Conservation (phyloP, 805 yeast species). For the Millerozyma acaciae region DNA sequence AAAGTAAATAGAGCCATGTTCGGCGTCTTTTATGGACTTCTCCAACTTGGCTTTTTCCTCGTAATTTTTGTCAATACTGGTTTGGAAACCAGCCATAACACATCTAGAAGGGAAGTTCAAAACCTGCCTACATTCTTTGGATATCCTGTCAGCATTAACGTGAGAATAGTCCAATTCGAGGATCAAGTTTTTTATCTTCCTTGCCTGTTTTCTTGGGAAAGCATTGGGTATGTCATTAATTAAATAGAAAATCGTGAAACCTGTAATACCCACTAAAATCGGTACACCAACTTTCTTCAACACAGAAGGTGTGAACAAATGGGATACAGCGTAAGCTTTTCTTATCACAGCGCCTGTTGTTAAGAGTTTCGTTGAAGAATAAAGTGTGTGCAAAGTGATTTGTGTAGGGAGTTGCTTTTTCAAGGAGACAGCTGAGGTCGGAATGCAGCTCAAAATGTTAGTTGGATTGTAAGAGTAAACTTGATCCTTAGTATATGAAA, state of each 20-base stretch:
- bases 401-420: constrained; percentile 33
- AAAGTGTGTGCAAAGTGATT: constrained; percentile 37
- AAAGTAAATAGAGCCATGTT: constrained; percentile 54
- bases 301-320: constrained; percentile 33
- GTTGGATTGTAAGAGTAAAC: constrained; percentile 32
- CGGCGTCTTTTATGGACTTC: constrained; percentile 50
- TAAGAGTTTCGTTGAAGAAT: constrained; percentile 36
- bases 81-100: constrained; percentile 66
- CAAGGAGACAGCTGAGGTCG: constrained; percentile 27
- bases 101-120: constrained; percentile 79
- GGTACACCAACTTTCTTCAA: constrained; percentile 54
- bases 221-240: constrained; percentile 85
- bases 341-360: constrained; percentile 41
- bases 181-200: constrained; percentile 62
- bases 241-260: constrained; percentile 57
- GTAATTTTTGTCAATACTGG: constrained; percentile 57
- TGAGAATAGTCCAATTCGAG: constrained; percentile 73
- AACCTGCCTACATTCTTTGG: constrained; percentile 80
- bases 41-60: constrained; percentile 55
- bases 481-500: constrained; percentile 24
- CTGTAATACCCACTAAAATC: constrained; percentile 43
- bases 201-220: constrained; percentile 76
- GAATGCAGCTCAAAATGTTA: constrained; percentile 24
- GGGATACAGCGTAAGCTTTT: constrained; percentile 32
- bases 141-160: constrained; percentile 68